Percentiles rank a stretch among this genome's conserved stretches.
phyloP scores from a whole-genome alignment of 768 basidiomycete species.

The Pulveroboletus sp. region DNA sequence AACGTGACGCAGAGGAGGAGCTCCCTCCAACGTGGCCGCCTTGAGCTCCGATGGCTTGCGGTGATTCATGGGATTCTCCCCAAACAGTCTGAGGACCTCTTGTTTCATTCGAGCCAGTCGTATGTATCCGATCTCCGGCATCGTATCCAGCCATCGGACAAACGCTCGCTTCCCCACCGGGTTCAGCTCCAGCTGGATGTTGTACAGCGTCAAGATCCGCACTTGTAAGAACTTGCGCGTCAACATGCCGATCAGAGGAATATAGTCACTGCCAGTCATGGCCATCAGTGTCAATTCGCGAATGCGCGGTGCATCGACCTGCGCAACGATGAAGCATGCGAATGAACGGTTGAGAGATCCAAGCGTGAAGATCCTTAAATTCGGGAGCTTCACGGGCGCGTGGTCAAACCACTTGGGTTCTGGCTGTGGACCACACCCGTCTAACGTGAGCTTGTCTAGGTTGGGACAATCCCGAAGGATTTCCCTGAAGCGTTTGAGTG shows the following conservation, averaged over 20 bases:
- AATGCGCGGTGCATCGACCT: slow-evolving; percentile 56
- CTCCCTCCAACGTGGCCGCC: not conserved
- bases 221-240: slow-evolving; percentile 51
- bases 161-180: slow-evolving; percentile 29
- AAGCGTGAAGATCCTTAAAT: slow-evolving; percentile 52
- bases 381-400: slow-evolving; percentile 44
- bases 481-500: slow-evolving; percentile 47
- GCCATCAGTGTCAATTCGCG: slow-evolving; percentile 58
- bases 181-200: slow-evolving; percentile 36
- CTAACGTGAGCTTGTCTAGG: slow-evolving; percentile 54
- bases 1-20: slow-evolving; percentile 13
- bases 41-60: slow-evolving; percentile 8
- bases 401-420: slow-evolving; percentile 27
- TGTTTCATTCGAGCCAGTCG: slow-evolving; percentile 45
- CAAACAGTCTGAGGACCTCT: slow-evolving; percentile 48
- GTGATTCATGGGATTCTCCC: slow-evolving; percentile 35
- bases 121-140: slow-evolving; percentile 53
- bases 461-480: slow-evolving; percentile 49
- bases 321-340: slow-evolving; percentile 44
- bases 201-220: slow-evolving; percentile 51
- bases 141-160: slow-evolving; percentile 53
- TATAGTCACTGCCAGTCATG: slow-evolving; percentile 50
- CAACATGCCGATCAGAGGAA: slow-evolving; percentile 44
- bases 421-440: slow-evolving; percentile 56
- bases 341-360: slow-evolving; percentile 53